Conservation (phyloP, 1,139 yeast genomes). For the Hemisphaericaspora xylofermentans region DNA sequence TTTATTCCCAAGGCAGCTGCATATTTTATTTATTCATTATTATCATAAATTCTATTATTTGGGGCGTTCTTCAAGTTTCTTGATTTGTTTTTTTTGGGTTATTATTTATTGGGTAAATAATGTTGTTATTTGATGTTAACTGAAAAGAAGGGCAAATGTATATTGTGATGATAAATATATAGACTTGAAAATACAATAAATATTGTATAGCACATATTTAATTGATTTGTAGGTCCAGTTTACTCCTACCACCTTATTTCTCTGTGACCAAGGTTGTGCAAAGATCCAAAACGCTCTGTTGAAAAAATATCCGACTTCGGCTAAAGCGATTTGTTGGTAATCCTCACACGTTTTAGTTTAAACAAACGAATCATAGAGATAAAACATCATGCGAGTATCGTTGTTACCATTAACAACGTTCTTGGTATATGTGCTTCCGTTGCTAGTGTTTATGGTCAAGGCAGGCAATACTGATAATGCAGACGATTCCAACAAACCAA, state of each 20-base stretch:
- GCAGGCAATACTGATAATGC: not conserved
- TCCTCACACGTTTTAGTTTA: no score
- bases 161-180: not conserved
- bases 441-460: not conserved
- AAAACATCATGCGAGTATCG: not conserved
- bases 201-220: not conserved
- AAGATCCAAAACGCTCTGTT: no score
- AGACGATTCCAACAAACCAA: not conserved
- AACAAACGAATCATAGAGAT: not conserved
- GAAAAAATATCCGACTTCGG: no score
- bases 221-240: not conserved
- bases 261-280: no score
- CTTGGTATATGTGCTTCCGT: not conserved
- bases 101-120: not conserved
- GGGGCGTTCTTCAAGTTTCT: not conserved
- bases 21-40: not conserved
- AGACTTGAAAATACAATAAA: not conserved
- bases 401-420: not conserved
- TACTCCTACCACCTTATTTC: no score
- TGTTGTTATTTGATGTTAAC: no score
- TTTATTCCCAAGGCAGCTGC: not conserved
- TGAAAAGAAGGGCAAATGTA: not conserved
- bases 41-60: not conserved
- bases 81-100: not conserved
- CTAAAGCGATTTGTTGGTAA: no score